Conservation (phyloP, 1,139 yeast genomes). For the Yamadazyma sp. region DNA sequence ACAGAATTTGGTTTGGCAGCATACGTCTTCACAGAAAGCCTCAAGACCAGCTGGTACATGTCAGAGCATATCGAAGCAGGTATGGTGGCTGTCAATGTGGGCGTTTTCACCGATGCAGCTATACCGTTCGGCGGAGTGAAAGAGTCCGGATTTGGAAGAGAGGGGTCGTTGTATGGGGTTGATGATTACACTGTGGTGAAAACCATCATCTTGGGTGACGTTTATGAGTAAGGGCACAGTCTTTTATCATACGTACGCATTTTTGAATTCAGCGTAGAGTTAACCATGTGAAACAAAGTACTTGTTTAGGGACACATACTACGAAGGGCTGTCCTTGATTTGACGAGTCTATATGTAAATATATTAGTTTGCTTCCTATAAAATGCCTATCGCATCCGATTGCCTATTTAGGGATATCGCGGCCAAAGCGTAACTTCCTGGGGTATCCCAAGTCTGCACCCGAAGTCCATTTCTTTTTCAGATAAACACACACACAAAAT, state of each 20-base stretch:
- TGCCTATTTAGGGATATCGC: constrained; percentile 10
- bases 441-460: too few relatives aligned
- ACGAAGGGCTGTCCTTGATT: too few relatives aligned
- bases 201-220: constrained; percentile 40
- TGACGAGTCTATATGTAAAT: too few relatives aligned
- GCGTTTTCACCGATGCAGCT: constrained; percentile 47
- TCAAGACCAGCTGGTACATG: constrained; percentile 57
- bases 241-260: not conserved
- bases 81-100: constrained; percentile 49
- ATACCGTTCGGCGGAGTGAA: constrained; percentile 52
- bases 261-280: too few relatives aligned
- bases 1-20: constrained; percentile 48
- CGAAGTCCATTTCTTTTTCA: not conserved
- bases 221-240: constrained; percentile 20
- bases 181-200: constrained; percentile 46
- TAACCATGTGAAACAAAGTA: too few relatives aligned
- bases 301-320: too few relatives aligned
- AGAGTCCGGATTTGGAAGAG: constrained; percentile 52
- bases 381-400: constrained; percentile 36
- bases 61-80: constrained; percentile 45
- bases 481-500: not conserved
- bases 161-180: constrained; percentile 48
- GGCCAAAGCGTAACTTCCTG: not conserved
- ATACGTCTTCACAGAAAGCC: constrained; percentile 40
- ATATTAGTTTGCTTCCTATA: too few relatives aligned